Percentiles rank a stretch among this genome's conserved stretches.
phyloP scores from a whole-genome alignment of 108 stramenopile species.

The Fragilariopsis cylindrus region DNA sequence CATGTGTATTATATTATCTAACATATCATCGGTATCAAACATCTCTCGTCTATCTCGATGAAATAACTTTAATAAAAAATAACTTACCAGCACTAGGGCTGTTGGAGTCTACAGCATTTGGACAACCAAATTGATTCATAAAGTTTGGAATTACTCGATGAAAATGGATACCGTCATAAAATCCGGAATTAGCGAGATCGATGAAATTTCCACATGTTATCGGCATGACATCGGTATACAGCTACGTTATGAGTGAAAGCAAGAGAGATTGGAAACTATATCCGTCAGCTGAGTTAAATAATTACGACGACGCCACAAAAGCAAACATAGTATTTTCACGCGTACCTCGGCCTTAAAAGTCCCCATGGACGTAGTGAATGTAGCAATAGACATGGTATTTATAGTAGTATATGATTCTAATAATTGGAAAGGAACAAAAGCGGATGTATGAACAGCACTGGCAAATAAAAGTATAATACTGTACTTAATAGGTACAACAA shows the following conservation, averaged over 20 bases:
- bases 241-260: neutral
- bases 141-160: conserved; percentile 52
- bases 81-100: conserved; percentile 38
- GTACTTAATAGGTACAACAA: no score
- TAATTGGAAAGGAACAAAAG: no score
- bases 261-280: neutral
- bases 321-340: neutral
- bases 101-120: conserved; percentile 61
- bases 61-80: no score
- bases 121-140: conserved; percentile 67
- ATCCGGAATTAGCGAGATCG: conserved; percentile 63
- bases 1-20: no score
- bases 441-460: no score
- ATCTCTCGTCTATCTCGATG: no score
- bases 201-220: conserved; percentile 71
- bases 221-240: conserved; percentile 59
- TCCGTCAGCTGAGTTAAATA: neutral
- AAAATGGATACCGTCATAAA: conserved; percentile 57
- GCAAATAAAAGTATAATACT: no score
- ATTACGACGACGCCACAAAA: neutral
- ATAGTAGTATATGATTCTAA: neutral
- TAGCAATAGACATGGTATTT: conserved; percentile 46
- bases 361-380: conserved; percentile 63
- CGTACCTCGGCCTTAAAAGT: conserved; percentile 61
- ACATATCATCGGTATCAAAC: no score